Evolutionary conservation across 495 filamentous ascomycete genomes (phyloP).

Genomic region (Paragyromitra xinjiangensis): DNA sequence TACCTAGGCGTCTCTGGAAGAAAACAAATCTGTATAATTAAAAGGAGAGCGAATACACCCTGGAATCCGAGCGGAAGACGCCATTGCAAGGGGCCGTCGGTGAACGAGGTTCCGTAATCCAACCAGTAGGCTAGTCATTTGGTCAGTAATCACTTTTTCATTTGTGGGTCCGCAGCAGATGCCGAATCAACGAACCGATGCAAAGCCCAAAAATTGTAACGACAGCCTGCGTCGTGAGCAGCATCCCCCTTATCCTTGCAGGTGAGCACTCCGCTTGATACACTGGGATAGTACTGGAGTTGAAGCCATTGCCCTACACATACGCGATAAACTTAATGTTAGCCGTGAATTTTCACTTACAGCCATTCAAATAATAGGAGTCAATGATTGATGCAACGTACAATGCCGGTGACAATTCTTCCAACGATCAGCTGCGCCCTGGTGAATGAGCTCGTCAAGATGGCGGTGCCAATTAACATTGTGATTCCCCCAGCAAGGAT

Average conservation of each 20-base stretch:
- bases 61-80: slow-evolving; percentile 63
- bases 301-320: slow-evolving; percentile 61
- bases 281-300: slow-evolving; percentile 63
- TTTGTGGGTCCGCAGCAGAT: slow-evolving; percentile 49
- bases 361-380: not conserved
- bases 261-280: slow-evolving; percentile 65
- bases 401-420: slow-evolving; percentile 64
- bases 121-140: slow-evolving; percentile 61
- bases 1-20: slow-evolving; percentile 63
- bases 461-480: slow-evolving; percentile 61
- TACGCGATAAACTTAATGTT: not conserved
- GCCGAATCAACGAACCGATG: slow-evolving; percentile 30
- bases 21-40: slow-evolving; percentile 58
- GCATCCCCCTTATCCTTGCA: slow-evolving; percentile 61
- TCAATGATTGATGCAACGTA: slow-evolving; percentile 6
- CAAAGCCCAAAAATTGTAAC: slow-evolving; percentile 60
- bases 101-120: slow-evolving; percentile 62
- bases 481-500: slow-evolving; percentile 61
- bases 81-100: slow-evolving; percentile 60
- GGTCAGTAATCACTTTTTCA: slow-evolving; percentile 51
- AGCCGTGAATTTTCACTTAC: slow-evolving; percentile 20
- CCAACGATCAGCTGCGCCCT: slow-evolving; percentile 63
- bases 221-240: slow-evolving; percentile 61
- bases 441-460: slow-evolving; percentile 62
- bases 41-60: slow-evolving; percentile 60